phyloP scores from a whole-genome alignment of 257 asterid genomes.

The Solanum neorickii region DNA sequence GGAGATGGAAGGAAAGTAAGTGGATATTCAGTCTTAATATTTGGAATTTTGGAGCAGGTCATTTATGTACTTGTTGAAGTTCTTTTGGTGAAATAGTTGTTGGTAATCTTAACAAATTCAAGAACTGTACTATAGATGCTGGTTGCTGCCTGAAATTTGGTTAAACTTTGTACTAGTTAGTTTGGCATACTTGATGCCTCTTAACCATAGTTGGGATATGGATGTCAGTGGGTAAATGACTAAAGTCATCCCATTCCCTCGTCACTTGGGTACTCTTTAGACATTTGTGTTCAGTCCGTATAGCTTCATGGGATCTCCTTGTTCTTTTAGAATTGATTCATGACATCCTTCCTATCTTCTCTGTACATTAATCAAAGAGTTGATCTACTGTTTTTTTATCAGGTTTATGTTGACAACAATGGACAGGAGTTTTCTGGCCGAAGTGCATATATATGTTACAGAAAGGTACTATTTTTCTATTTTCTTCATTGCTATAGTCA shows the following conservation, averaged over 20 bases:
- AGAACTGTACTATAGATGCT: background rate
- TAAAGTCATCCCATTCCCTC: background rate
- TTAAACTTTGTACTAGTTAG: background rate
- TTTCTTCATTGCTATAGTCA: background rate
- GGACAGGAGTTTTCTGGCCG: conserved; percentile 76
- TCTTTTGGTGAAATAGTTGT: background rate
- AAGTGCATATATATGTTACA: conserved; percentile 58
- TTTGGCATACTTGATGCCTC: background rate
- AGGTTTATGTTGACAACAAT: conserved; percentile 68
- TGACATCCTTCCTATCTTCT: background rate
- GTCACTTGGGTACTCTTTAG: background rate
- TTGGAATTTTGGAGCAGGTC: background rate
- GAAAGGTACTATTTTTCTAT: conserved; percentile 40
- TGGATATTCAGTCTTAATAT: background rate
- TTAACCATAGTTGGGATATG: background rate
- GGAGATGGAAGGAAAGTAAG: conserved; percentile 66
- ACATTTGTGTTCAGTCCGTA: background rate
- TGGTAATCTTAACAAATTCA: background rate
- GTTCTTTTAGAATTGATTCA: background rate
- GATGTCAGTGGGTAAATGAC: background rate
- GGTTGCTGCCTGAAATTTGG: background rate
- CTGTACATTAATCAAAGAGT: background rate
- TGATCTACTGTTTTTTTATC: conserved; percentile 6
- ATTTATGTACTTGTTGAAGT: background rate
- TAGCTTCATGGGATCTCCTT: background rate